A percentile compares a stretch with the other conserved stretches of the same genome.
phyloP scores from a whole-genome alignment of 352 stramenopile genomes.

The Elongisporangium prolatum region DNA sequence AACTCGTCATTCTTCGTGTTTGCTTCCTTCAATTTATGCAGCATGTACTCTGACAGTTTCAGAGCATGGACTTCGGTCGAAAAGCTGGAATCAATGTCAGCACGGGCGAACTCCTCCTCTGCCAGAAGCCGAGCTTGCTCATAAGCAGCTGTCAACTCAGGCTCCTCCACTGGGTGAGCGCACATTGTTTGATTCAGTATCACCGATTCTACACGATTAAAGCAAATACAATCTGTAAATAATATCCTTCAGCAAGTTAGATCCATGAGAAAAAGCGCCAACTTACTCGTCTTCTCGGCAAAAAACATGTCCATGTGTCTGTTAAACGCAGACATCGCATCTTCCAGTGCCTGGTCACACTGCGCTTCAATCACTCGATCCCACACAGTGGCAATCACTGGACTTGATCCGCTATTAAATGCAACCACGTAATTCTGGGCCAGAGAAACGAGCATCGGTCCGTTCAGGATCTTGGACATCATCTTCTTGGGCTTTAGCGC shows the following conservation, averaged over 20 bases:
- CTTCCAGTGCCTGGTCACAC: slow-evolving; percentile 56
- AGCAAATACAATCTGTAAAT: too few species aligned
- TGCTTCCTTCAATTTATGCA: slow-evolving; percentile 23
- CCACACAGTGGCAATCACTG: slow-evolving; percentile 80
- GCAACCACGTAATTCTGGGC: slow-evolving; percentile 58
- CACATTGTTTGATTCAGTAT: slow-evolving; percentile 24
- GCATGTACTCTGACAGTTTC: slow-evolving; percentile 49
- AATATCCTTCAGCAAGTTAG: too few species aligned
- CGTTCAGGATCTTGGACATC: slow-evolving; percentile 53
- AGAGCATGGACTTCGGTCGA: slow-evolving; percentile 33
- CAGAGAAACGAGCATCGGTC: slow-evolving; percentile 63
- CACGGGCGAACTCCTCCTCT: slow-evolving; percentile 27
- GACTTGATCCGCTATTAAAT: slow-evolving; percentile 64
- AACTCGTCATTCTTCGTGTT: slow-evolving; percentile 27
- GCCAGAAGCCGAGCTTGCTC: slow-evolving; percentile 20
- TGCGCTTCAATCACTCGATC: slow-evolving; percentile 74
- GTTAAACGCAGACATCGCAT: slow-evolving; percentile 44
- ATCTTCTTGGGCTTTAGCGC: slow-evolving; percentile 62
- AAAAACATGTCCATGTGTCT: slow-evolving; percentile 21
- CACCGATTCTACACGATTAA: slow-evolving; percentile 13
- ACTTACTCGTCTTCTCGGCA: slow-evolving; percentile 33
- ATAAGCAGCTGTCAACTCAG: slow-evolving; percentile 25
- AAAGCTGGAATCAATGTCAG: slow-evolving; percentile 35
- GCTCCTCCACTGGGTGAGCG: slow-evolving; percentile 32
- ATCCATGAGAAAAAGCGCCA: neutral